Evolutionary conservation across 2,329 filamentous ascomycete genomes (phyloP).

Genomic region (Exophiala sp.): DNA sequence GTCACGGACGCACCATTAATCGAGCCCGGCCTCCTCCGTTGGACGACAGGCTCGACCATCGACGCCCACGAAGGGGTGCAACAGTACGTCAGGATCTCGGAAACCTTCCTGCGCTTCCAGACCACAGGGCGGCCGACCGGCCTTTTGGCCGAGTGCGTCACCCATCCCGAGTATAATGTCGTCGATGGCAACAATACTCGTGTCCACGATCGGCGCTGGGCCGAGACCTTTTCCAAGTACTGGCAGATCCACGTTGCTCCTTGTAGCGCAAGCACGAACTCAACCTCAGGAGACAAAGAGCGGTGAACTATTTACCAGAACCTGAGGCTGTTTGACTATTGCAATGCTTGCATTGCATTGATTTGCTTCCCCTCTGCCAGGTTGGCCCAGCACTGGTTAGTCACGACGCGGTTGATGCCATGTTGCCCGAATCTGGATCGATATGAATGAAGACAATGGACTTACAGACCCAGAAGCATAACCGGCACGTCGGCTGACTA

Average conservation of each 20-base stretch:
- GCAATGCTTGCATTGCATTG: too few species aligned
- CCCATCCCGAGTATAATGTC: conserved; percentile 25
- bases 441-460: too few species aligned
- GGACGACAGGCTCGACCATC: conserved; percentile 57
- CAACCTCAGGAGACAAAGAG: too few species aligned
- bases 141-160: conserved; percentile 47
- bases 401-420: too few species aligned
- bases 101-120: conserved; percentile 53
- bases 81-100: conserved; percentile 56
- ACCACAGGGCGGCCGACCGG: conserved; percentile 40
- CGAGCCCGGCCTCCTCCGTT: conserved; percentile 55
- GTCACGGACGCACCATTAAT: conserved; percentile 63
- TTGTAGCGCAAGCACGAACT: not conserved
- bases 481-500: too few species aligned
- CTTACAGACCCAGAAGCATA: too few species aligned
- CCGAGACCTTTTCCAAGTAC: conserved; percentile 14
- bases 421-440: too few species aligned
- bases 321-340: too few species aligned
- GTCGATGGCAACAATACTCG: conserved; percentile 7
- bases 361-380: too few species aligned
- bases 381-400: too few species aligned
- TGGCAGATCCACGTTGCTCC: conserved; percentile 18
- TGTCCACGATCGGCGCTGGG: not conserved
- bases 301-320: too few species aligned
- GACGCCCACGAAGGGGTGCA: conserved; percentile 51